A percentile compares a stretch with the other conserved stretches of the same genome.
phyloP scores from a whole-genome alignment of 139 green algal species.

The Chlamydomonas applanata region DNA sequence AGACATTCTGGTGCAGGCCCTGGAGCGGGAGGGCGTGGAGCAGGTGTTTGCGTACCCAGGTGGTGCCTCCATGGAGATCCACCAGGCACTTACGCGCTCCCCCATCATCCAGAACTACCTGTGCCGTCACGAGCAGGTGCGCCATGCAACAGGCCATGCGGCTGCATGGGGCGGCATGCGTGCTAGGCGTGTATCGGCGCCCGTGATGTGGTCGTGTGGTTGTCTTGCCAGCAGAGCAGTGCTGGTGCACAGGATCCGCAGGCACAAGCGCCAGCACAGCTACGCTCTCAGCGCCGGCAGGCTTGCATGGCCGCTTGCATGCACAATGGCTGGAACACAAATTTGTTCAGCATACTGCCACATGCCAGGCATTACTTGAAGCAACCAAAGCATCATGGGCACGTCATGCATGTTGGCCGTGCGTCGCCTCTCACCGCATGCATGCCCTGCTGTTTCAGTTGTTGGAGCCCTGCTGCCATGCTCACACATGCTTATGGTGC shows the following conservation, averaged over 20 bases:
- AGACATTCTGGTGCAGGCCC: constrained; percentile 95
- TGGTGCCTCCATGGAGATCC: constrained; percentile 99
- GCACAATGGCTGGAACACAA: too few relatives aligned
- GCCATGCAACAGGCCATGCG: not conserved
- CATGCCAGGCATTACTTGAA: too few relatives aligned
- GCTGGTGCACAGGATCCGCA: not conserved
- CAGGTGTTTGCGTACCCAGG: constrained; percentile 72
- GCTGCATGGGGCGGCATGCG: not conserved
- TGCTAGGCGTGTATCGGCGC: not conserved
- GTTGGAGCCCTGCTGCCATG: not conserved
- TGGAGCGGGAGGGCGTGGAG: constrained; percentile 87
- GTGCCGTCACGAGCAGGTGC: constrained; percentile 96
- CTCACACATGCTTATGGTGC: not conserved
- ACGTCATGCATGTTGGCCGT: not conserved
- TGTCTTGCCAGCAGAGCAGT: not conserved
- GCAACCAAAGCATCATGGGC: not conserved
- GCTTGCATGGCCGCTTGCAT: too few relatives aligned
- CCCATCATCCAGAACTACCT: constrained; percentile 92
- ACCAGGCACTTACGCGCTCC: constrained; percentile 95
- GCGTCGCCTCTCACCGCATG: too few relatives aligned
- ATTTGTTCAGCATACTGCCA: too few relatives aligned
- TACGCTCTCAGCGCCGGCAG: too few relatives aligned
- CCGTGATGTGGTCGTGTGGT: not conserved
- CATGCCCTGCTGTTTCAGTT: not conserved
- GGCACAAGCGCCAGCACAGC: not conserved